A percentile compares a stretch with the other conserved stretches of the same genome.
Evolutionary conservation across 2,329 filamentous ascomycete genomes (phyloP).

Genomic region (Grosmannia huntii): DNA sequence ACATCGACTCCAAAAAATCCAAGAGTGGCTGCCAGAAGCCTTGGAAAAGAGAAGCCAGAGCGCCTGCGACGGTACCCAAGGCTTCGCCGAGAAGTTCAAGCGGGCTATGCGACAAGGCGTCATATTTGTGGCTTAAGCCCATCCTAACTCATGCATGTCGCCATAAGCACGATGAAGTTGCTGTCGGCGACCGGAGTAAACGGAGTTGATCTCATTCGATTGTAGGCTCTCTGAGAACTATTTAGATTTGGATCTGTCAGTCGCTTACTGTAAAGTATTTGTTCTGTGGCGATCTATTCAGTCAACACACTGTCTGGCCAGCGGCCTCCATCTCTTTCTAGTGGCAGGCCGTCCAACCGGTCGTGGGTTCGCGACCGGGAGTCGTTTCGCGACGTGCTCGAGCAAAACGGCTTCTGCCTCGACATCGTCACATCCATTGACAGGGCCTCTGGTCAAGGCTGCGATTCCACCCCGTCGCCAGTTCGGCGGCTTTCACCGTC

Average conservation of each 20-base stretch:
- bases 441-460: too few relatives aligned
- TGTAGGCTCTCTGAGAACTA: background rate
- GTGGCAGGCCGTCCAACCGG: too few relatives aligned
- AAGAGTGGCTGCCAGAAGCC: conserved; percentile 47
- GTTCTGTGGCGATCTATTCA: too few relatives aligned
- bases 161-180: background rate
- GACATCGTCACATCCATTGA: too few relatives aligned
- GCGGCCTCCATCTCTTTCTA: too few relatives aligned
- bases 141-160: background rate
- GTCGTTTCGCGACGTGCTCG: too few relatives aligned
- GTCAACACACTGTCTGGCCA: too few relatives aligned
- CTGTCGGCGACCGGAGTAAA: background rate
- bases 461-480: too few relatives aligned
- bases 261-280: too few relatives aligned
- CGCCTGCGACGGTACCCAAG: conserved; percentile 38
- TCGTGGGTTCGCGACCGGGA: too few relatives aligned
- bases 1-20: conserved; percentile 51
- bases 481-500: too few relatives aligned
- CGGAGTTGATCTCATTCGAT: background rate
- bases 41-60: conserved; percentile 39
- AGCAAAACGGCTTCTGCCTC: too few relatives aligned
- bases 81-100: conserved; percentile 40
- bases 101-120: conserved; percentile 28
- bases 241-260: background rate
- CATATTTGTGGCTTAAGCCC: conserved; percentile 12